Evolutionary conservation across 495 filamentous ascomycete genomes (phyloP).

Genomic region (Penicillium fimorum): DNA sequence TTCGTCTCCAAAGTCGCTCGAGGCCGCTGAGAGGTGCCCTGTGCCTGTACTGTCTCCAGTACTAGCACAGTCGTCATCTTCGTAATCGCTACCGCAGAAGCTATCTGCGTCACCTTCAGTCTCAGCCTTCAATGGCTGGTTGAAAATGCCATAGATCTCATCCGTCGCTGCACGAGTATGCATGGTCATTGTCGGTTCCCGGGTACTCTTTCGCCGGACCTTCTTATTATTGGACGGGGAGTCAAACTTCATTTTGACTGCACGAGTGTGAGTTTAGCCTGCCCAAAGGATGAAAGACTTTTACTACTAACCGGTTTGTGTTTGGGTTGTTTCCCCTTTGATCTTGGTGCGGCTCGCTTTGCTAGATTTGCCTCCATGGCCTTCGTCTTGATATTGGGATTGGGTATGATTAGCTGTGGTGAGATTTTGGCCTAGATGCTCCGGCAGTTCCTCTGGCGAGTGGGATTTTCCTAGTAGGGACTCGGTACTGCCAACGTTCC

Average conservation of each 20-base stretch:
- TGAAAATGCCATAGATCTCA: slow-evolving; percentile 96
- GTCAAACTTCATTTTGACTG: slow-evolving; percentile 89
- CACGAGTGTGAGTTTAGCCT: slow-evolving; percentile 20
- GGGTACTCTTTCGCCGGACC: slow-evolving; percentile 67
- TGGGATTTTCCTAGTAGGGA: slow-evolving; percentile 13
- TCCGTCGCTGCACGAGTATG: slow-evolving; percentile 94
- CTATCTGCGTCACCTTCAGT: slow-evolving; percentile 43
- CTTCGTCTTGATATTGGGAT: slow-evolving; percentile 32
- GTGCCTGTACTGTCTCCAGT: slow-evolving; percentile 81
- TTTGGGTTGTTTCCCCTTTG: slow-evolving; percentile 55
- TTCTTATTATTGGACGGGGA: slow-evolving; percentile 78
- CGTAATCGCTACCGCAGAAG: slow-evolving; percentile 54
- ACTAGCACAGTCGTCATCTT: slow-evolving; percentile 76
- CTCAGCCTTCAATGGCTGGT: slow-evolving; percentile 72
- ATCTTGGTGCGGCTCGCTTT: slow-evolving; percentile 68
- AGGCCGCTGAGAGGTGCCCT: slow-evolving; percentile 59
- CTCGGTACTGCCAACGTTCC: slow-evolving; percentile 29
- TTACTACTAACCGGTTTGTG: slow-evolving; percentile 69
- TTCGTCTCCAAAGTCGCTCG: slow-evolving; percentile 65
- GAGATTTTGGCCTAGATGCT: slow-evolving; percentile 31
- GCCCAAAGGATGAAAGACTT: not conserved
- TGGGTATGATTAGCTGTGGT: slow-evolving; percentile 23
- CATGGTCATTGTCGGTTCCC: slow-evolving; percentile 93
- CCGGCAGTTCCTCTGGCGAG: slow-evolving; percentile 23
- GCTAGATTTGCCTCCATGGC: slow-evolving; percentile 34